phyloP scores from a whole-genome alignment of 108 stramenopile genomes.

The Cyclotella cryptica region DNA sequence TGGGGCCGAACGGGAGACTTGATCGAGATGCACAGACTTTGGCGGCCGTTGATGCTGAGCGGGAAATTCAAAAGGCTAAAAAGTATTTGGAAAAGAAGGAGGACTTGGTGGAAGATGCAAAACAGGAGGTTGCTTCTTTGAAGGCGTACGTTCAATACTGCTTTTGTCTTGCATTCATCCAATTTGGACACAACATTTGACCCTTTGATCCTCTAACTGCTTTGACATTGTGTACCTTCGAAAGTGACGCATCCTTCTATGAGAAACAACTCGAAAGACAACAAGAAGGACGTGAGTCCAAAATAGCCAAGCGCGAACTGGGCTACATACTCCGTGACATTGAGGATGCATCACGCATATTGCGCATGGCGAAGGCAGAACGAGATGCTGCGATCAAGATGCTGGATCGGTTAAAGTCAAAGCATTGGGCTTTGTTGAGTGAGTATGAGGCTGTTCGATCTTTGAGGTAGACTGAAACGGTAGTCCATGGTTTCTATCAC shows the following conservation, averaged over 20 bases:
- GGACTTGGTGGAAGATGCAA: slow-evolving; percentile 60
- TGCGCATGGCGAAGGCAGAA: slow-evolving; percentile 66
- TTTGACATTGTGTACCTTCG: not conserved
- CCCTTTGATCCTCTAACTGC: not conserved
- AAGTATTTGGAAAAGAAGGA: slow-evolving; percentile 58
- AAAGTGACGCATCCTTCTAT: slow-evolving; percentile 53
- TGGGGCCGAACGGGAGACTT: slow-evolving; percentile 80
- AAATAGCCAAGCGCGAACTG: slow-evolving; percentile 39
- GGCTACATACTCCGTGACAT: slow-evolving; percentile 71
- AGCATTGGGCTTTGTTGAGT: slow-evolving; percentile 82
- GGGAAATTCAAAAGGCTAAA: slow-evolving; percentile 68
- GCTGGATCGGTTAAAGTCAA: slow-evolving; percentile 62
- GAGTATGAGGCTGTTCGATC: slow-evolving; percentile 64
- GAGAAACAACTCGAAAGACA: slow-evolving; percentile 39
- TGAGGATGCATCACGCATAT: slow-evolving; percentile 67
- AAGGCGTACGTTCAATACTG: slow-evolving; percentile 56
- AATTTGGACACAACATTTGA: not conserved
- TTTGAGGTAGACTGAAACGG: slow-evolving; percentile 9
- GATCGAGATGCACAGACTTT: slow-evolving; percentile 63
- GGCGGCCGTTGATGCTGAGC: slow-evolving; percentile 74
- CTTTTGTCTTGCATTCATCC: not conserved
- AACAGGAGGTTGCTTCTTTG: slow-evolving; percentile 71
- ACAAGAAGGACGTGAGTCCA: slow-evolving; percentile 31
- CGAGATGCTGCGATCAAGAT: slow-evolving; percentile 58
- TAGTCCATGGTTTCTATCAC: not conserved